Base-by-base conservation (phyloP, 2,329 filamentous ascomycete genomes). In the Aulographum hederae region DNA sequence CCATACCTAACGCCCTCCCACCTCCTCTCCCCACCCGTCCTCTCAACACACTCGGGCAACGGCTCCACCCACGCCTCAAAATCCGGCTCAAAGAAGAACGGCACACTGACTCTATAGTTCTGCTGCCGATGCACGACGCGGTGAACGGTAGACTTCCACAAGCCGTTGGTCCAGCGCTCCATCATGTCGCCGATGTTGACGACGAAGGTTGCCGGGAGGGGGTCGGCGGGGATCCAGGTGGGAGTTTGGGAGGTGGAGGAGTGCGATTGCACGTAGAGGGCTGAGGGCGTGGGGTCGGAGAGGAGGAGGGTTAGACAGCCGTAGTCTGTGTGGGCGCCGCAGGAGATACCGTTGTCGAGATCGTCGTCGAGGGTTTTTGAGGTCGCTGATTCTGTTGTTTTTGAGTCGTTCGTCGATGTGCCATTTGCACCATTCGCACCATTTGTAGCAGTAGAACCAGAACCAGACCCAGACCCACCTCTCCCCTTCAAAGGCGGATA, bases 151-250 rank as follows among this genome's bases (percentile, higher is more conserved):
- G 45, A 51, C 36, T 52, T 51, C 46, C 56, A 60, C 28, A 50
- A 17, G 19, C 54, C 58, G 31, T 55, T 54, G 12, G 58, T 59
- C 55, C 56, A 59, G 27, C 54, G 43, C 44, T 60, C 52, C 37
- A 63, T 52, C 53, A 63, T 56, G 38, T 64, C 60, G 1, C 60
- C 60, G 28, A 64, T 56, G 37, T 64, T 63, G 4, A 64, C 56
- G 3, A 63, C 57, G 33, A 59, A 61, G 0, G 54, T 48, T 12
- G 56, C 59, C 2, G 50, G 46, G 0, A 60, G 44, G 0, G 58
- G 59, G 30, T 61, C 53, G 0, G 58, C 60, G 20, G 50, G 43
- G 0, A 63, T 45, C 61, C 60, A 65, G 0, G 48, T 46, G n/a
- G n/a, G n/a, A n/a, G n/a, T n/a, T n/a, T n/a, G n/a, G n/a, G n/a